Evolutionary conservation across 345 rosid species (phyloP).

Genomic region (Punica granatum): DNA sequence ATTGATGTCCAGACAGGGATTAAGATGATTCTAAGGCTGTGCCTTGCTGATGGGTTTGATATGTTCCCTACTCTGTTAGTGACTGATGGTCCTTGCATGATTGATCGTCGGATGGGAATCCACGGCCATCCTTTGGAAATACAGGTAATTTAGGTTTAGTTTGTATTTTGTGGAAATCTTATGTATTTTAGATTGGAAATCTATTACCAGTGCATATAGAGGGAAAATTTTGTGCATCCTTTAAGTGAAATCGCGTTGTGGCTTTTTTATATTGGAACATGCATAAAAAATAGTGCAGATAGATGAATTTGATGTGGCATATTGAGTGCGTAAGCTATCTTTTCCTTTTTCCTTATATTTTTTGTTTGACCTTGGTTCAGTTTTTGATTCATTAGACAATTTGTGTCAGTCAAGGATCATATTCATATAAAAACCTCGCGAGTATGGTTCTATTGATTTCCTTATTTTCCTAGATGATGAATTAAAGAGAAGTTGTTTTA

Average conservation of each 20-base stretch:
- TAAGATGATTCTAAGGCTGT: constrained; percentile 71
- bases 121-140: constrained; percentile 95
- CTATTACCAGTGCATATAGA: constrained; percentile 1
- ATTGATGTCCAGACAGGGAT: constrained; percentile 91
- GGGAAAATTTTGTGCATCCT: neutral
- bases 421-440: neutral
- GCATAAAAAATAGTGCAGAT: neutral
- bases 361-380: neutral
- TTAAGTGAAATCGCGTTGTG: neutral
- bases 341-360: neutral
- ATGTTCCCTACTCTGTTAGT: constrained; percentile 88
- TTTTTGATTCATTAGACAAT: neutral
- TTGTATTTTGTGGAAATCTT: neutral
- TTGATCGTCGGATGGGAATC: constrained; percentile 93
- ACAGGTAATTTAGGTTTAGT: constrained; percentile 34
- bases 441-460: neutral
- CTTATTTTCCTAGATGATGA: neutral
- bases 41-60: constrained; percentile 85
- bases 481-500: neutral
- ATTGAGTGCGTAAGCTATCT: neutral
- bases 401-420: neutral
- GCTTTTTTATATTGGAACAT: neutral
- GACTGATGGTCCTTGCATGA: constrained; percentile 95
- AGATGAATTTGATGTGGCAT: neutral
- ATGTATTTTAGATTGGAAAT: neutral